Percentiles rank a stretch among this genome's conserved stretches.
These are phyloP conservation scores for Paracoccidioides brasiliensis DNA, from an alignment of 2,329 filamentous ascomycete species.

Conservation along the genomic window DNA sequence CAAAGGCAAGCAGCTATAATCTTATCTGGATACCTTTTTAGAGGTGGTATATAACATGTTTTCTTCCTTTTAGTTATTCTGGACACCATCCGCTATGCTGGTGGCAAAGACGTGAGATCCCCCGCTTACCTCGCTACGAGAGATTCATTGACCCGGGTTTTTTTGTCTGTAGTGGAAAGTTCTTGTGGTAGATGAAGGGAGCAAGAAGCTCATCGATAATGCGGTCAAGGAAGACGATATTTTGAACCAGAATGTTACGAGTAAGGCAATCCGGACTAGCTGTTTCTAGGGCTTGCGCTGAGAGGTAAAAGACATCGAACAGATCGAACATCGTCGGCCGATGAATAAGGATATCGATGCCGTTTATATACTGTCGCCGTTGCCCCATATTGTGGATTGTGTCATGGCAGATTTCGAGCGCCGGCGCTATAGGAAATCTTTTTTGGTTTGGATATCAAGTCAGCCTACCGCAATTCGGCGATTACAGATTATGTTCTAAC, in stretches of 20 bases:
- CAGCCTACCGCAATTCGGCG: conserved; percentile 16
- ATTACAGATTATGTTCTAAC: neutral
- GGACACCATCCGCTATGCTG: conserved; percentile 61
- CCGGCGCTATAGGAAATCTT: conserved; percentile 64
- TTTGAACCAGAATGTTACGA: conserved; percentile 89
- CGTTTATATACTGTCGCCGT: conserved; percentile 78
- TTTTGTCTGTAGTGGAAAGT: conserved; percentile 71
- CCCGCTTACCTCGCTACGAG: conserved; percentile 13
- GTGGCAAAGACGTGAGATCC: conserved; percentile 57
- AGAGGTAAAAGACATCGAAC: conserved; percentile 63
- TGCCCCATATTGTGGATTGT: conserved; percentile 82
- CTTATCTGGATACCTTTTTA: neutral
- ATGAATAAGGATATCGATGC: conserved; percentile 85
- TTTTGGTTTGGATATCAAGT: conserved; percentile 73
- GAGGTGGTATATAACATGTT: neutral
- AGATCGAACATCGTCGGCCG: conserved; percentile 74
- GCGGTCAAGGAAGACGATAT: conserved; percentile 92
- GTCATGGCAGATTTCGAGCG: conserved; percentile 84
- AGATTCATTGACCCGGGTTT: conserved; percentile 17
- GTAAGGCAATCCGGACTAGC: conserved; percentile 39
- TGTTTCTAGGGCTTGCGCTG: conserved; percentile 7
- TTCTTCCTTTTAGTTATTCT: conserved; percentile 47
- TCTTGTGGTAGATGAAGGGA: conserved; percentile 72
- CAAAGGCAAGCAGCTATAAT: conserved; percentile 43
- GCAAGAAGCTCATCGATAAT: conserved; percentile 78